A percentile compares a stretch with the other conserved stretches of the same genome.
These are phyloP conservation scores for Sarcomyxa edulis DNA, from an alignment of 768 basidiomycete species.

Conservation along the genomic window DNA sequence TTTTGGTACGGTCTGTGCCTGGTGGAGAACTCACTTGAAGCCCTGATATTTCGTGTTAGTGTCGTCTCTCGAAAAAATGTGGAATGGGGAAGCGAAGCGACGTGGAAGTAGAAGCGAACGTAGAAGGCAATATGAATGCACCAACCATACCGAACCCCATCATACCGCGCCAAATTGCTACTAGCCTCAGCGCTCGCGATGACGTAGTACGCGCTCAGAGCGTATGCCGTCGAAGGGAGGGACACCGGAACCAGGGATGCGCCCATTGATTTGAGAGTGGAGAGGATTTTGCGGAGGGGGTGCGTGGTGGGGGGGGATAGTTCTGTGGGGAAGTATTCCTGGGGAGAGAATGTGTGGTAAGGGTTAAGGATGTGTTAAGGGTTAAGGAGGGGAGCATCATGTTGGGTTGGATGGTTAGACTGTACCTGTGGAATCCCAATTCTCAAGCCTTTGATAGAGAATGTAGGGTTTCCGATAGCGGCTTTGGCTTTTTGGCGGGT, in stretches of 20 bases:
- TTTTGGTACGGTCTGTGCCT: conserved; percentile 39
- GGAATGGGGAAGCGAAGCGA: background rate
- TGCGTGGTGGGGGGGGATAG: conserved; percentile 40
- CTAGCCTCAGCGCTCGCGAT: conserved; percentile 91
- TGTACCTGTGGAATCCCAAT: conserved; percentile 74
- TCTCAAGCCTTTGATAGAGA: conserved; percentile 36
- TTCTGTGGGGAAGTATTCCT: conserved; percentile 81
- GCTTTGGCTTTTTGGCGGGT: conserved; percentile 22
- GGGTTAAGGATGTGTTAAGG: background rate
- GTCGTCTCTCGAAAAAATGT: background rate
- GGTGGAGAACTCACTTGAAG: conserved; percentile 38
- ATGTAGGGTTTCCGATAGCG: background rate
- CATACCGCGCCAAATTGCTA: conserved; percentile 86
- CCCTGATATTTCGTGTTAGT: conserved; percentile 30
- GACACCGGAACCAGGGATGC: conserved; percentile 70
- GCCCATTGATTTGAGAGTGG: conserved; percentile 39
- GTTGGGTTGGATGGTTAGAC: background rate
- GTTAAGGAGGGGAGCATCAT: background rate
- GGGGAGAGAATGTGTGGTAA: conserved; percentile 15
- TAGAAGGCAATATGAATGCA: background rate
- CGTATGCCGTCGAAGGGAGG: conserved; percentile 61
- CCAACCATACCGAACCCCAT: conserved; percentile 81
- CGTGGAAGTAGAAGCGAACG: background rate
- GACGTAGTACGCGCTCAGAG: conserved; percentile 94
- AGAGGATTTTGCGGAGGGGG: conserved; percentile 42